phyloP scores from a whole-genome alignment of 768 basidiomycete genomes.

The Tephrocybe sp. region DNA sequence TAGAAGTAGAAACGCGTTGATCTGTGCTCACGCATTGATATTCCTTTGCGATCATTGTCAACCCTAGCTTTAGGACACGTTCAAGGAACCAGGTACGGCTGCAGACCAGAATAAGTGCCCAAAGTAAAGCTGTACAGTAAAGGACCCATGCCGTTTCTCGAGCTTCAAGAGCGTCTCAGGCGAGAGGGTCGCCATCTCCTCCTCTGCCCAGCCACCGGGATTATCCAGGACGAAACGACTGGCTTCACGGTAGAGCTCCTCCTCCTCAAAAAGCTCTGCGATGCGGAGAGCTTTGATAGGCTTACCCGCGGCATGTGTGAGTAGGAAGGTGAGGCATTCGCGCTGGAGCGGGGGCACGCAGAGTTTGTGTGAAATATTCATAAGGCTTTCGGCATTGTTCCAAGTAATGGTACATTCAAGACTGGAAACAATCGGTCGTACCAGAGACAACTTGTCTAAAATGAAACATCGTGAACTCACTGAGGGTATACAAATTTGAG shows the following conservation, averaged over 20 bases:
- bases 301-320: constrained; percentile 89
- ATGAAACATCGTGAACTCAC: constrained; percentile 55
- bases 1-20: background rate
- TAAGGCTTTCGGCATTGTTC: constrained; percentile 90
- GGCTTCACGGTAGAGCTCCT: constrained; percentile 86
- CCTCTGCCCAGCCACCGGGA: constrained; percentile 81
- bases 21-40: constrained; percentile 79
- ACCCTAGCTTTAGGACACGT: constrained; percentile 86
- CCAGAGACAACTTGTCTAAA: background rate
- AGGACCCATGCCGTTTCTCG: constrained; percentile 70
- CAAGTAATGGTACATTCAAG: constrained; percentile 92
- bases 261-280: constrained; percentile 88
- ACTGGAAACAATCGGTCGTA: constrained; percentile 31
- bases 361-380: constrained; percentile 90
- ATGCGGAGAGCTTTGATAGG: constrained; percentile 94
- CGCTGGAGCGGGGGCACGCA: constrained; percentile 80
- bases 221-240: constrained; percentile 93
- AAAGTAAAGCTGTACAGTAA: background rate
- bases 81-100: constrained; percentile 96
- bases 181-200: constrained; percentile 79
- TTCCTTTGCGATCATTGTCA: constrained; percentile 87
- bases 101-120: background rate
- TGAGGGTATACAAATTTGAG: constrained; percentile 93
- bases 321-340: constrained; percentile 83
- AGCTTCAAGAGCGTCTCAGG: constrained; percentile 85